Evolutionary conservation across 1,139 yeast species (phyloP), one percentile per base, ranked within the genome.

Genomic region (Kurtzmaniella quercitrusa): DNA sequence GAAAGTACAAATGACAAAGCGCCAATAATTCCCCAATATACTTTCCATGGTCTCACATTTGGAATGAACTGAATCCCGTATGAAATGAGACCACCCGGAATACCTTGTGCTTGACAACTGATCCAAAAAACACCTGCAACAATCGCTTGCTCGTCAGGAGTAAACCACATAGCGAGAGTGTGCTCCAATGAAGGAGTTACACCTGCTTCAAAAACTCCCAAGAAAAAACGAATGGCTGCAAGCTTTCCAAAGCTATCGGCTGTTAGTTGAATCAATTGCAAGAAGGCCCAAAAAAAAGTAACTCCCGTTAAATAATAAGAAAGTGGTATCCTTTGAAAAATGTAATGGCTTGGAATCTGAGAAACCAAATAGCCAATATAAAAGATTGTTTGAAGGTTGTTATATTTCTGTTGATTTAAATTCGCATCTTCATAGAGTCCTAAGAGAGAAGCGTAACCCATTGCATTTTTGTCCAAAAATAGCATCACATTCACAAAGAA

Each of bases 381-480:
- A 41, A 63, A 64, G 6, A 65, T 44, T 1, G 76, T 67, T 38
- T 66, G 64, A 19, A 64, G 56, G 45, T 68, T 64, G 45, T 68
- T 65, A 50, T 63, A 68, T 38, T 60, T 56, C 43, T 58, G 46
- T 46, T 61, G 62, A 17, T 50, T 49, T 17, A 73, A 44, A 2
- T 63, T 63, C 2, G 72, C 65, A 41, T 66, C 75, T 14, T 60
- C 64, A 56, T 61, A 70, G 25, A 71, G 54, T 0, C 69, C 76
- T 40, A 70, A 59, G 19, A 71, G 60, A 1, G 74, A 58, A 25
- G 71, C 66, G 49, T 70, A 73, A 1, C 73, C 65, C 41, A 70
- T 50, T 2, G 75, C 65, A 3, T 74, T 68, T 48, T 73, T 73
- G 51, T 73, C 78, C 59, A 70, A 63, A 50, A 68, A 72, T 47